Conservation (phyloP, 176 grass and related monocot genomes). For the Aegilops bicornis region DNA sequence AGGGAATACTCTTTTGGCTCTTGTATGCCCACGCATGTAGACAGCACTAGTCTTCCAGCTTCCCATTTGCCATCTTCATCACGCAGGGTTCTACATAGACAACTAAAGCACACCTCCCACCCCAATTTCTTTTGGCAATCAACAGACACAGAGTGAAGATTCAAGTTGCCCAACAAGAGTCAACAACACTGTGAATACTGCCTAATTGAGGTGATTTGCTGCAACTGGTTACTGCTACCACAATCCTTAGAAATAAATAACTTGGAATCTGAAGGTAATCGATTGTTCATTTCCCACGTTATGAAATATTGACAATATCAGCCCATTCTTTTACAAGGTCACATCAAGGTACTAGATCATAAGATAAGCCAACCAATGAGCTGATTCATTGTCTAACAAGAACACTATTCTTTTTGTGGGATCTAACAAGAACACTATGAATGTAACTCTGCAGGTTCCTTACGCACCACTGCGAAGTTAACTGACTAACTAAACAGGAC, state of each 20-base stretch:
- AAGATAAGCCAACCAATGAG: neutral
- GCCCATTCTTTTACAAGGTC: neutral
- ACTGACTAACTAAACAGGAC: no score
- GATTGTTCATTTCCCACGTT: neutral
- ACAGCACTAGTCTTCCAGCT: no score
- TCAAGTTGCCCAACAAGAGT: neutral
- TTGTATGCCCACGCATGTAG: no score
- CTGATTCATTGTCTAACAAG: neutral
- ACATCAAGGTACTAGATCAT: neutral
- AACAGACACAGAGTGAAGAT: neutral
- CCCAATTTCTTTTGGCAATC: neutral
- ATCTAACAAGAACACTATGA: no score
- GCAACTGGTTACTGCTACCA: neutral
- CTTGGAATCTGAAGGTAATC: neutral
- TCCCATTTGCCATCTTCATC: no score
- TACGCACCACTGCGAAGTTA: no score
- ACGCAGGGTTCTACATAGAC: neutral
- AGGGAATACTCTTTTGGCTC: no score
- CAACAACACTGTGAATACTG: neutral
- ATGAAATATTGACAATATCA: neutral
- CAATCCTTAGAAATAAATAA: neutral
- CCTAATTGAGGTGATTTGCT: neutral
- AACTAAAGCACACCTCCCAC: neutral
- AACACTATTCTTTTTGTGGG: no score
- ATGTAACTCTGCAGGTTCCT: no score